Conservation (phyloP, 176 grass and related monocot genomes). For the Oryza punctata region DNA sequence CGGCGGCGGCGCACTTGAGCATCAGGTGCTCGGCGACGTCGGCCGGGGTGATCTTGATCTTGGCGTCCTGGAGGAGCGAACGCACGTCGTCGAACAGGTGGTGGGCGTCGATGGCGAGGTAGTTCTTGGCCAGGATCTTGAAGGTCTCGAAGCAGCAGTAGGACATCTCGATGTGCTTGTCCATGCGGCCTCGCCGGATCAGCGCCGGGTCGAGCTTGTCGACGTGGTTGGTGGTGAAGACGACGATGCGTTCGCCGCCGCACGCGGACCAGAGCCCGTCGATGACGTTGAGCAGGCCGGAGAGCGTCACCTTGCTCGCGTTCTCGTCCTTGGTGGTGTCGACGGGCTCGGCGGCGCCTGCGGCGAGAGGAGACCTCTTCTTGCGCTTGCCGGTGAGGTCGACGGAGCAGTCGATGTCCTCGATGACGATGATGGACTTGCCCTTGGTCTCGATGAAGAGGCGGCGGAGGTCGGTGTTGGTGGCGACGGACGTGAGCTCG, state of each 20-base stretch:
- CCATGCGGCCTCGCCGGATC: constrained; percentile 51
- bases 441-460: constrained; percentile 50
- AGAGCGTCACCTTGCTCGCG: constrained; percentile 34
- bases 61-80: neutral
- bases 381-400: constrained; percentile 56
- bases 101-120: constrained; percentile 30
- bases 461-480: constrained; percentile 53
- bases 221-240: constrained; percentile 54
- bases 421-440: constrained; percentile 78
- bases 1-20: constrained; percentile 3
- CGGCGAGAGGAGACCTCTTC: neutral
- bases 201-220: constrained; percentile 47
- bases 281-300: constrained; percentile 58
- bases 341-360: neutral
- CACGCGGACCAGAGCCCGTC: constrained; percentile 58
- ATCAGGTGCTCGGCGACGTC: constrained; percentile 45
- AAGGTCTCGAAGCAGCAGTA: constrained; percentile 47
- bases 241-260: constrained; percentile 44
- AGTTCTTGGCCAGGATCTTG: constrained; percentile 35
- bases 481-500: constrained; percentile 38
- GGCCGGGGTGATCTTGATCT: constrained; percentile 24
- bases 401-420: constrained; percentile 85
- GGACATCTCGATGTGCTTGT: constrained; percentile 63
- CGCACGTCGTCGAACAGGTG: constrained; percentile 1
- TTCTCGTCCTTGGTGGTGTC: neutral